Conservation (phyloP, 108 stramenopile genomes). For the Aurantiochytrium sp. region DNA sequence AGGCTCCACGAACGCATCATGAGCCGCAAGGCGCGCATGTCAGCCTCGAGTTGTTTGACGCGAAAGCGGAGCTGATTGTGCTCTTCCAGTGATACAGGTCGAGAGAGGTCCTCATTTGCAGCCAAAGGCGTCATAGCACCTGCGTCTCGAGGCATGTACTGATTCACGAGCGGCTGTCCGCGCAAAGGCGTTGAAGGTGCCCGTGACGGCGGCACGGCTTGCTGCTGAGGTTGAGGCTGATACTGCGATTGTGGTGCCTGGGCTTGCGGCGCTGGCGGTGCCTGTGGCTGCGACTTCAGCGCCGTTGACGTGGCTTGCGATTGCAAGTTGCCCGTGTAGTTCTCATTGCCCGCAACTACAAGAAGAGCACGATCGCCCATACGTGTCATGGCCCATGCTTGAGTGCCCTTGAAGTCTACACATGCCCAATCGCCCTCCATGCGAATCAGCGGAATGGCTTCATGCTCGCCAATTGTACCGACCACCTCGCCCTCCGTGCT, state of each 20-base stretch:
- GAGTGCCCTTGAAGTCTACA: neutral
- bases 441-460: neutral
- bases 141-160: too few relatives aligned
- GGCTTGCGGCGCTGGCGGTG: neutral
- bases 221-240: neutral
- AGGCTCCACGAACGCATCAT: constrained; percentile 14
- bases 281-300: neutral
- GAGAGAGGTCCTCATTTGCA: neutral
- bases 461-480: neutral
- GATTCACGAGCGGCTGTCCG: too few relatives aligned
- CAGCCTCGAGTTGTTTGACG: neutral
- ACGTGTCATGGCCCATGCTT: neutral
- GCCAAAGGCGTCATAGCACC: too few relatives aligned
- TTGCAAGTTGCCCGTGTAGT: neutral
- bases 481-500: neutral
- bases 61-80: neutral
- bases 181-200: too few relatives aligned
- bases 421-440: neutral
- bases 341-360: neutral
- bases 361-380: neutral
- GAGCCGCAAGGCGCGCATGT: neutral
- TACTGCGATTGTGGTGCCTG: neutral
- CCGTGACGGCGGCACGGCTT: neutral
- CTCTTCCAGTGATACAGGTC: neutral
- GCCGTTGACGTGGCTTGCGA: neutral